Conservation (phyloP, 768 basidiomycete species). For the Punctularia strigosozonata region DNA sequence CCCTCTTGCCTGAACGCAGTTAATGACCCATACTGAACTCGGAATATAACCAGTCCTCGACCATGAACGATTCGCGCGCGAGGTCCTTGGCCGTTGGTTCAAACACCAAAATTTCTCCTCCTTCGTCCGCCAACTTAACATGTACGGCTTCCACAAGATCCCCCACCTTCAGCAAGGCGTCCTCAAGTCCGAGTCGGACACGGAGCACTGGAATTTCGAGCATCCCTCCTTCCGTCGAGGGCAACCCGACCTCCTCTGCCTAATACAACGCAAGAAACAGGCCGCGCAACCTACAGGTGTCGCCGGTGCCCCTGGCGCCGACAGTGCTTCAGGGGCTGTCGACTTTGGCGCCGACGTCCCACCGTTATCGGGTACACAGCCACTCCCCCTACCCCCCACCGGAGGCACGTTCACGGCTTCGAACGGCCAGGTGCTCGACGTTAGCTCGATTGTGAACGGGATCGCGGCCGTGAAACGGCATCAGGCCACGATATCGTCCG, state of each 20-base stretch:
- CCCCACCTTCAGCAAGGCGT: constrained; percentile 95
- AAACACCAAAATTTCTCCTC: constrained; percentile 94
- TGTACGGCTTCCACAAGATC: constrained; percentile 94
- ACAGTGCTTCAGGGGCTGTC: too few relatives aligned
- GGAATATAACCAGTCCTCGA: constrained; percentile 66
- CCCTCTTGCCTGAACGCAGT: background rate
- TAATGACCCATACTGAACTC: background rate
- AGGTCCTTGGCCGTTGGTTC: constrained; percentile 90
- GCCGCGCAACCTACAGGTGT: constrained; percentile 15
- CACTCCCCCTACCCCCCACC: too few relatives aligned
- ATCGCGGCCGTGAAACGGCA: constrained; percentile 84
- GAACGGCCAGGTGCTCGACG: constrained; percentile 60
- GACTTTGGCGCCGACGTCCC: too few relatives aligned
- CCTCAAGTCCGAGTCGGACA: constrained; percentile 68
- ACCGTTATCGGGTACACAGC: too few relatives aligned
- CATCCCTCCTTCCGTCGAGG: constrained; percentile 83
- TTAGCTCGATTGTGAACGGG: constrained; percentile 68
- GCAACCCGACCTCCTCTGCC: constrained; percentile 77
- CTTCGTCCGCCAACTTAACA: constrained; percentile 89
- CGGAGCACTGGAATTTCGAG: constrained; percentile 85
- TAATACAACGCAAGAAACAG: constrained; percentile 81
- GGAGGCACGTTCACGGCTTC: constrained; percentile 18
- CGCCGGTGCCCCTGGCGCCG: background rate
- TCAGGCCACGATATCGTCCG: constrained; percentile 83
- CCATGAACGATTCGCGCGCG: constrained; percentile 80